Evolutionary conservation across 345 rosid genomes (phyloP).

Genomic region (Angophora floribunda): DNA sequence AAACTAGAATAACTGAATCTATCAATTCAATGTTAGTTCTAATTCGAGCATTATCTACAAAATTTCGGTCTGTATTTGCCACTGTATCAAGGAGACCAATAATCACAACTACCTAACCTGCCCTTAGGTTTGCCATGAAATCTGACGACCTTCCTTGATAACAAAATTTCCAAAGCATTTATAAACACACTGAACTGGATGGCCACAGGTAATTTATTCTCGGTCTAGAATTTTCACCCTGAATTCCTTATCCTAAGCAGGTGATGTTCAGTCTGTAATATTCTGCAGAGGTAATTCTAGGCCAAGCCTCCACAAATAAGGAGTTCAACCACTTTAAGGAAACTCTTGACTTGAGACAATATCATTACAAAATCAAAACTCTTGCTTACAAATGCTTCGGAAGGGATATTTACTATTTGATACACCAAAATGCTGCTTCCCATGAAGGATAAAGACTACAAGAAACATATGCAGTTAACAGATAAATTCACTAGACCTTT

Average conservation of each 20-base stretch:
- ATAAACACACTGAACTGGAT: background rate
- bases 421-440: background rate
- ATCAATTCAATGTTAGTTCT: background rate
- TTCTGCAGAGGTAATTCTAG: background rate
- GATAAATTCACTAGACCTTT: background rate
- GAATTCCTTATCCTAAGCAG: background rate
- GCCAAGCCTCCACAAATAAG: background rate
- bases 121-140: background rate
- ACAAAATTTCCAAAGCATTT: background rate
- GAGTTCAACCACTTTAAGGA: background rate
- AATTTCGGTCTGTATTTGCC: background rate
- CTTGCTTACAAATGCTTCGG: background rate
- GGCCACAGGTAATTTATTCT: background rate
- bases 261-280: background rate
- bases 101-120: background rate
- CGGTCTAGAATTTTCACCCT: background rate
- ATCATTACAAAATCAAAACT: background rate
- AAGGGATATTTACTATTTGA: background rate
- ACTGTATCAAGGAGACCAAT: background rate
- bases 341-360: background rate
- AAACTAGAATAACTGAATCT: background rate
- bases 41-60: background rate
- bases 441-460: background rate
- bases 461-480: background rate
- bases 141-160: background rate